Evolutionary conservation across 208 protist species (phyloP).

Genomic region (Borovskyia barvae): DNA sequence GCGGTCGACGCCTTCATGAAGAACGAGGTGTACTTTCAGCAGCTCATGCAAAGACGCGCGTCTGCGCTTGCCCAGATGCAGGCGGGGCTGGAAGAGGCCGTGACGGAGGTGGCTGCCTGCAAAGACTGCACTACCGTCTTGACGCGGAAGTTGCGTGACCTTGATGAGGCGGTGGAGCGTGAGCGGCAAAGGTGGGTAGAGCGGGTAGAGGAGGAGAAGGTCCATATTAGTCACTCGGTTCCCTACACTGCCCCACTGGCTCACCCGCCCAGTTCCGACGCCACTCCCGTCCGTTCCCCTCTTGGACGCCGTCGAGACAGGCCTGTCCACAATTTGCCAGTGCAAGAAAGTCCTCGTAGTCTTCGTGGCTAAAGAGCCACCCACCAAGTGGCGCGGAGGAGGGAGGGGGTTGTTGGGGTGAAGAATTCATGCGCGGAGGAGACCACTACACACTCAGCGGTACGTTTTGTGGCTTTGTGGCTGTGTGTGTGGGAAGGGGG

Average conservation of each 20-base stretch:
- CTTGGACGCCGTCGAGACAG: slow-evolving; percentile 5
- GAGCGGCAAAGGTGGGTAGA: slow-evolving; percentile 67
- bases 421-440: too few relatives aligned
- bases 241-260: slow-evolving; percentile 16
- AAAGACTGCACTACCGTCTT: slow-evolving; percentile 67
- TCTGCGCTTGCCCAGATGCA: slow-evolving; percentile 65
- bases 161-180: slow-evolving; percentile 64
- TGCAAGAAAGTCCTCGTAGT: slow-evolving; percentile 10
- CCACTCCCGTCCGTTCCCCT: slow-evolving; percentile 20
- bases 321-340: slow-evolving; percentile 10
- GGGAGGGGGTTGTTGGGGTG: too few relatives aligned
- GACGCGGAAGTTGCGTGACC: slow-evolving; percentile 54
- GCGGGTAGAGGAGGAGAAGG: slow-evolving; percentile 65
- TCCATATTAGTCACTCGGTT: slow-evolving; percentile 34
- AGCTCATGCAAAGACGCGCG: slow-evolving; percentile 66
- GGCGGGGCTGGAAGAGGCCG: slow-evolving; percentile 54
- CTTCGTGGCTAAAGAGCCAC: slow-evolving; percentile 14
- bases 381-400: too few relatives aligned
- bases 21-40: slow-evolving; percentile 83
- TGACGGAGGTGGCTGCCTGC: slow-evolving; percentile 53
- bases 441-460: not conserved
- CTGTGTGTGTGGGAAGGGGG: too few relatives aligned
- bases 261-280: slow-evolving; percentile 11
- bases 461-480: not conserved
- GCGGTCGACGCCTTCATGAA: slow-evolving; percentile 79